Conservation (phyloP, 1,284 basidiomycete genomes). For the Boletus semigastroideus region DNA sequence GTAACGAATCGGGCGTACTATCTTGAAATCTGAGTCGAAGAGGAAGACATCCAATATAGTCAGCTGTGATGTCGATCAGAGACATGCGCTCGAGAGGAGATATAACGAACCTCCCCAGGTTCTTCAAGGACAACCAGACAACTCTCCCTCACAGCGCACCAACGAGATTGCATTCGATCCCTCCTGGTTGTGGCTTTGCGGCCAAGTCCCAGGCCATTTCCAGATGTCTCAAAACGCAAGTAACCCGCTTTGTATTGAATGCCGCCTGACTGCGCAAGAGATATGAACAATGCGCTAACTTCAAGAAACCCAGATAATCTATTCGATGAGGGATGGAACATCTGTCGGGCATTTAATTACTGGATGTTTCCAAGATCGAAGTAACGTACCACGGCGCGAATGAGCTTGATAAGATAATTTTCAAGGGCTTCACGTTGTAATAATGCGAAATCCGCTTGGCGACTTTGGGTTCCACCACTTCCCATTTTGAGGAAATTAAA, state of each 20-base stretch:
- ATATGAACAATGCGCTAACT: slow-evolving; percentile 85
- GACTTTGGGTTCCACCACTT: slow-evolving; percentile 48
- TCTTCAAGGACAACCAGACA: slow-evolving; percentile 89
- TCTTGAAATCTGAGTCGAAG: slow-evolving; percentile 87
- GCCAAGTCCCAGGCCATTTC: slow-evolving; percentile 55
- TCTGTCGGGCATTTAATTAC: slow-evolving; percentile 48
- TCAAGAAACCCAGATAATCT: slow-evolving; percentile 94
- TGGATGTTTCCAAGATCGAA: slow-evolving; percentile 4
- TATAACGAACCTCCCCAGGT: slow-evolving; percentile 72
- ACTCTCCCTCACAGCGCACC: slow-evolving; percentile 94
- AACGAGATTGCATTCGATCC: slow-evolving; percentile 73
- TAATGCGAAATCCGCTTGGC: slow-evolving; percentile 70
- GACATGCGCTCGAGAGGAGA: not conserved
- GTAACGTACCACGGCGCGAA: slow-evolving; percentile 74
- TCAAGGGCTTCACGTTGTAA: slow-evolving; percentile 82
- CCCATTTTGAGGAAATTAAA: slow-evolving; percentile 78
- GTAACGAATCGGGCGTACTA: slow-evolving; percentile 76
- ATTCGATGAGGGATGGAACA: slow-evolving; percentile 96
- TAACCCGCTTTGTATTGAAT: slow-evolving; percentile 89
- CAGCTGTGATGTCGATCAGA: slow-evolving; percentile 44
- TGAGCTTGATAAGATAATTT: slow-evolving; percentile 86
- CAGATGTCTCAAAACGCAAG: slow-evolving; percentile 56
- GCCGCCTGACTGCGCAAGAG: slow-evolving; percentile 83
- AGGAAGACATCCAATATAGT: slow-evolving; percentile 93
- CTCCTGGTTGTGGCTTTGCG: slow-evolving; percentile 66